Evolutionary conservation across 83 land plant species (phyloP), one percentile per base, ranked within the genome.

Genomic region (Thuja plicata): DNA sequence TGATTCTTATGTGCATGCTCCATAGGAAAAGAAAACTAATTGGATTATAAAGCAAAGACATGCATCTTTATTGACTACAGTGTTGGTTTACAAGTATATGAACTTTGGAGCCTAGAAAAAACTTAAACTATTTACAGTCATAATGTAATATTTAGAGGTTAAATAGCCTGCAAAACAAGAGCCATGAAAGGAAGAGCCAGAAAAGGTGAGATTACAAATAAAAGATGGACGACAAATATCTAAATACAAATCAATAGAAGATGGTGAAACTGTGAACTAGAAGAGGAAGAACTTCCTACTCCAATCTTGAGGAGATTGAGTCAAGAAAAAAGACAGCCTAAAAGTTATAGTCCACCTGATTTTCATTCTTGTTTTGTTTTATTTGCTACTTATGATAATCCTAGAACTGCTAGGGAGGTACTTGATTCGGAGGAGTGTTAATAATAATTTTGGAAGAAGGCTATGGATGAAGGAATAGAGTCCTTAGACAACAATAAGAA

Each of bases 291-390:
- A 52, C 55, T 38, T 74, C 54, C 11, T n/a, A 32, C 55, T 52
- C 17, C 55, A 52, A 52, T 52, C 55, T 52, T 52, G 55, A 52
- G 55, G 55, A 52, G 55, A 74, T 74, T 11, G 35, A 74, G 1
- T 74, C 16, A 32, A 74, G 35, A 12, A 74, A 74, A 5, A 34
- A 74, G 35, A 32, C 79, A 74, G 34, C 79, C 79, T n/a, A 74
- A 74, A 74, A 74, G 79, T 30, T 74, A 74, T 11, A 74, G 79
- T 74, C 40, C 79, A 74, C 34, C 79, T 74, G 15, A 74, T 74
- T 74, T 74, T 21, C 35, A 34, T 74, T 74, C 79, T 34, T n/a
- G 40, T 74, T 74, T 34, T 74, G 79, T 74, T 34, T 74, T 74
- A 74, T 74, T 7, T 74, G 1, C 15, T 74, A 74, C 15, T 74